These are phyloP conservation scores for Schrenkiella parvula DNA, from an alignment of 345 rosid species.

Conservation along the genomic window DNA sequence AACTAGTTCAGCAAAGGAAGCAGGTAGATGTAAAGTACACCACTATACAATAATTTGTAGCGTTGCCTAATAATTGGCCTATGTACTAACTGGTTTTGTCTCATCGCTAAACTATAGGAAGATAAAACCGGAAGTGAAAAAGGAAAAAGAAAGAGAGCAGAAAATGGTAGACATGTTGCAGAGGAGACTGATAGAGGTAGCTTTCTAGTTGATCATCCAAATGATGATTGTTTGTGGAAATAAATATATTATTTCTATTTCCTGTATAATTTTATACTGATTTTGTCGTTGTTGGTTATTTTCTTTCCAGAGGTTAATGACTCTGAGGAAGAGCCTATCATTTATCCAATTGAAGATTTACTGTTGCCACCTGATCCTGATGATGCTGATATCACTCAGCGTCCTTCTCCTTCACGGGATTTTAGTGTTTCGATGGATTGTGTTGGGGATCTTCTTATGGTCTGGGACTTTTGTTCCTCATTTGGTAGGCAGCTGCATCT, in stretches of 20 bases:
- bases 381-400: conserved; percentile 63
- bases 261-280: neutral
- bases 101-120: conserved; percentile 42
- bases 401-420: conserved; percentile 77
- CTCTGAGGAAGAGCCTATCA: conserved; percentile 43
- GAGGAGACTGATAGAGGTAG: conserved; percentile 35
- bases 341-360: conserved; percentile 89
- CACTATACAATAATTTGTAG: conserved; percentile 25
- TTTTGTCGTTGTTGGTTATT: conserved; percentile 7
- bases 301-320: conserved; percentile 47
- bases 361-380: conserved; percentile 64
- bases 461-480: conserved; percentile 95
- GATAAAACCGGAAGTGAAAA: conserved; percentile 42
- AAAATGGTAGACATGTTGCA: conserved; percentile 37
- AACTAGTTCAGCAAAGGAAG: conserved; percentile 50
- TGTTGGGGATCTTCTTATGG: conserved; percentile 85
- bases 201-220: neutral
- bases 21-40: conserved; percentile 33
- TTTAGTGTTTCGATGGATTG: conserved; percentile 72
- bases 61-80: neutral
- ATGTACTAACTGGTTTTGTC: conserved; percentile 3
- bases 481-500: conserved; percentile 67
- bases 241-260: neutral
- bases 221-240: conserved; percentile 1
- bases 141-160: conserved; percentile 58